phyloP scores from a whole-genome alignment of 257 asterid species.

The Nicotiana obtusifolia region DNA sequence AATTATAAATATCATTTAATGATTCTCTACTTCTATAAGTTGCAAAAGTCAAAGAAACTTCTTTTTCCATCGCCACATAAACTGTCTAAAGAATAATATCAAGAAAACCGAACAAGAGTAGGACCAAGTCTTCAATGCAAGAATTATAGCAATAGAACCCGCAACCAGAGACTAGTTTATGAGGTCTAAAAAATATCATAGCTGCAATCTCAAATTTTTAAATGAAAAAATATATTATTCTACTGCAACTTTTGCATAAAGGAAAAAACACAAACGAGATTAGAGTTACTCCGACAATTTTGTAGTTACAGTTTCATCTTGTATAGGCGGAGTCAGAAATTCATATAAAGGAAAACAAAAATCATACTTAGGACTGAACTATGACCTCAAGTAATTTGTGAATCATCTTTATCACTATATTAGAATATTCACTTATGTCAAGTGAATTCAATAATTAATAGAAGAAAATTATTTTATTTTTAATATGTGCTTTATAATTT shows the following conservation, averaged over 20 bases:
- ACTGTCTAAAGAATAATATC: neutral
- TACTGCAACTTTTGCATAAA: neutral
- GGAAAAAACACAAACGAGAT: neutral
- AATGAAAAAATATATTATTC: too few relatives aligned
- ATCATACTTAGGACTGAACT: neutral
- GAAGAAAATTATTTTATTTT: too few relatives aligned
- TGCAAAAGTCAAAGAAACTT: constrained; percentile 5
- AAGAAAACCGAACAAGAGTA: neutral
- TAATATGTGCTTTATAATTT: too few relatives aligned
- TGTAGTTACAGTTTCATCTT: neutral
- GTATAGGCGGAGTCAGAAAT: too few relatives aligned
- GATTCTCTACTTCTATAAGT: neutral
- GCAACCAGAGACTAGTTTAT: too few relatives aligned
- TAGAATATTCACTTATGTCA: too few relatives aligned
- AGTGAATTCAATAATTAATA: too few relatives aligned
- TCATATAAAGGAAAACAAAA: too few relatives aligned
- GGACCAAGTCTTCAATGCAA: constrained; percentile 2
- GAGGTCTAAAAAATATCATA: neutral
- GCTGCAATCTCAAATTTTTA: neutral
- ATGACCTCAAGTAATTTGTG: too few relatives aligned
- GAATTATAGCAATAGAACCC: neutral
- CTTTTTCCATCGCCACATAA: neutral
- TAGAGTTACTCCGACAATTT: too few relatives aligned
- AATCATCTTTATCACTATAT: neutral
- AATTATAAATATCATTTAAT: neutral